These are phyloP conservation scores for Eimeria praecox DNA, from an alignment of 169 alveolate genomes.

Conservation along the genomic window DNA sequence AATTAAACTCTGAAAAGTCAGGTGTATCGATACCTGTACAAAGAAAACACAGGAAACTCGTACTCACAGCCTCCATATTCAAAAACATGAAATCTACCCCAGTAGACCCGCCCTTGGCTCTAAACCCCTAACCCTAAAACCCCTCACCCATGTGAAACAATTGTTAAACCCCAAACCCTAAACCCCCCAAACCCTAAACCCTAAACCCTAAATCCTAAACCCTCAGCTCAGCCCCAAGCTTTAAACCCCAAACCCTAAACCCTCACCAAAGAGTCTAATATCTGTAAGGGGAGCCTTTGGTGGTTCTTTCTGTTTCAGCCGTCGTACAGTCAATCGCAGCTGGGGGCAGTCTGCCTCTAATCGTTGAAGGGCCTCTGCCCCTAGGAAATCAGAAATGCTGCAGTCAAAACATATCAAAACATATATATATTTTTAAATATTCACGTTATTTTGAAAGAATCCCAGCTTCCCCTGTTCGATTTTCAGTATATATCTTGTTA, in stretches of 20 bases:
- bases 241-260: not conserved
- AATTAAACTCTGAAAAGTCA: conserved; percentile 68
- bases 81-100: not conserved
- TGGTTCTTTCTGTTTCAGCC: conserved; percentile 11
- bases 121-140: conserved; percentile 12
- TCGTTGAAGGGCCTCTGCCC: not conserved
- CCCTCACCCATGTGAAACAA: not conserved
- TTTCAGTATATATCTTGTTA: too few relatives aligned
- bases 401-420: not conserved
- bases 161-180: not conserved
- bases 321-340: conserved; percentile 8
- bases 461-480: too few relatives aligned
- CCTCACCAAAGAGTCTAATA: conserved; percentile 23
- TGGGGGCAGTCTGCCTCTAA: conserved; percentile 16
- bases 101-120: not conserved
- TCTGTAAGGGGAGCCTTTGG: conserved; percentile 29
- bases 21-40: conserved; percentile 71
- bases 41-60: not conserved
- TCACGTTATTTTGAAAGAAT: too few relatives aligned
- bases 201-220: not conserved
- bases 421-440: too few relatives aligned
- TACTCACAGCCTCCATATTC: too few relatives aligned
- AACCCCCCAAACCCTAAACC: not conserved
- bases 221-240: not conserved
- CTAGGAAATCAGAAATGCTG: conserved; percentile 5